These are phyloP conservation scores for Globisporangium perplexum DNA, from an alignment of 352 stramenopile genomes.

Conservation along the genomic window DNA sequence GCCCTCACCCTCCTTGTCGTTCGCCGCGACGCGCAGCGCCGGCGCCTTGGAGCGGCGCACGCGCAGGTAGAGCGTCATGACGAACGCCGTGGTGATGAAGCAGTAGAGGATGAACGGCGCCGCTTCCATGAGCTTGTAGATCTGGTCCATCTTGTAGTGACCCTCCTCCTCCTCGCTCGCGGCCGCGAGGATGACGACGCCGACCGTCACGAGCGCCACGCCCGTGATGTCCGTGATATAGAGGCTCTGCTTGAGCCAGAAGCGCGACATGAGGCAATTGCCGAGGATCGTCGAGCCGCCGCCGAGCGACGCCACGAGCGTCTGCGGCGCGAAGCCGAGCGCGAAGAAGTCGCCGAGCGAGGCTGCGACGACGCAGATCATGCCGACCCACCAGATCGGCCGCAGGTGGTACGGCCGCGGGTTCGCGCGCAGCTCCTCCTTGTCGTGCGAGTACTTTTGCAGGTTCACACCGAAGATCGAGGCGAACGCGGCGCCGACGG, in stretches of 20 bases:
- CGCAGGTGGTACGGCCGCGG: slow-evolving; percentile 76
- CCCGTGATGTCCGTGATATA: slow-evolving; percentile 82
- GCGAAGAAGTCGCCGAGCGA: slow-evolving; percentile 84
- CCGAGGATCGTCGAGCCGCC: slow-evolving; percentile 79
- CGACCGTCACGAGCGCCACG: slow-evolving; percentile 67
- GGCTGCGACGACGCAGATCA: slow-evolving; percentile 78
- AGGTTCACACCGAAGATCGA: slow-evolving; percentile 91
- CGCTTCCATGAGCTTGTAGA: slow-evolving; percentile 76
- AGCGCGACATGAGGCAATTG: slow-evolving; percentile 83
- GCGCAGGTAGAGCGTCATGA: slow-evolving; percentile 80
- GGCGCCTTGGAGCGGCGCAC: slow-evolving; percentile 75
- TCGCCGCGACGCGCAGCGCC: slow-evolving; percentile 53
- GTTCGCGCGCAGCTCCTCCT: slow-evolving; percentile 66
- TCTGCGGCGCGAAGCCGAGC: slow-evolving; percentile 84
- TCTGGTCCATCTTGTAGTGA: slow-evolving; percentile 84
- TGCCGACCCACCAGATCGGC: slow-evolving; percentile 86
- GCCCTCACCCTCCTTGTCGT: slow-evolving; percentile 34
- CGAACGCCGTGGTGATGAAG: slow-evolving; percentile 73
- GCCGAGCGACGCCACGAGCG: slow-evolving; percentile 75
- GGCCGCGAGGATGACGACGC: slow-evolving; percentile 73
- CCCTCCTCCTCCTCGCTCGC: slow-evolving; percentile 63
- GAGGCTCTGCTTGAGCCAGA: slow-evolving; percentile 83
- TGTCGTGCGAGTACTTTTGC: slow-evolving; percentile 89
- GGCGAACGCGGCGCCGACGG: slow-evolving; percentile 61
- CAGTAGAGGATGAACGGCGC: slow-evolving; percentile 82